phyloP scores from a whole-genome alignment of 208 protist genomes.

The Willaertia magna region DNA sequence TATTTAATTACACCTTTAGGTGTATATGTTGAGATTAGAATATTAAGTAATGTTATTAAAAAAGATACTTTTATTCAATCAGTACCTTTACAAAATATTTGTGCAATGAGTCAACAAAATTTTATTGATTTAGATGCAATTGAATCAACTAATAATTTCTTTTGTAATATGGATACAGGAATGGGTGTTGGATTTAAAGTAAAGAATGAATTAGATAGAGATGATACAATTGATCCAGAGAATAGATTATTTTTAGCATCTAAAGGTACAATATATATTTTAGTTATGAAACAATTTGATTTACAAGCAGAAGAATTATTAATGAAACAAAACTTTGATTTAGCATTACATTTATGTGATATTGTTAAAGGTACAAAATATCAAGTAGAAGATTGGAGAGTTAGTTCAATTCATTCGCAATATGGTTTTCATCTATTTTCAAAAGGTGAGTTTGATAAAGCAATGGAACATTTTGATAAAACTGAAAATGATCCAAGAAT shows the following conservation, averaged over 20 bases:
- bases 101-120: slow-evolving; percentile 6
- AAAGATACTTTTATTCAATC: slow-evolving; percentile 9
- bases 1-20: slow-evolving; percentile 6
- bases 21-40: slow-evolving; percentile 9
- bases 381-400: slow-evolving; percentile 1
- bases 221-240: background rate
- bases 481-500: slow-evolving; percentile 17
- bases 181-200: background rate
- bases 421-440: slow-evolving; percentile 23
- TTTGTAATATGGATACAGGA: slow-evolving; percentile 3
- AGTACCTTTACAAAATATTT: background rate
- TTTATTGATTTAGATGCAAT: slow-evolving; percentile 16
- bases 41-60: background rate
- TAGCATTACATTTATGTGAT: background rate
- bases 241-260: background rate
- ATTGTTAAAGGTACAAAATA: background rate
- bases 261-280: background rate
- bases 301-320: background rate
- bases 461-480: slow-evolving; percentile 17
- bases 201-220: background rate
- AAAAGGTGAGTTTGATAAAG: slow-evolving; percentile 1
- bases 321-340: background rate
- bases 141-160: no score
- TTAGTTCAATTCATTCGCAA: background rate
- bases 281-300: background rate